Base-by-base conservation (phyloP, 2,329 filamentous ascomycete genomes). In the Ophiostoma sp. region DNA sequence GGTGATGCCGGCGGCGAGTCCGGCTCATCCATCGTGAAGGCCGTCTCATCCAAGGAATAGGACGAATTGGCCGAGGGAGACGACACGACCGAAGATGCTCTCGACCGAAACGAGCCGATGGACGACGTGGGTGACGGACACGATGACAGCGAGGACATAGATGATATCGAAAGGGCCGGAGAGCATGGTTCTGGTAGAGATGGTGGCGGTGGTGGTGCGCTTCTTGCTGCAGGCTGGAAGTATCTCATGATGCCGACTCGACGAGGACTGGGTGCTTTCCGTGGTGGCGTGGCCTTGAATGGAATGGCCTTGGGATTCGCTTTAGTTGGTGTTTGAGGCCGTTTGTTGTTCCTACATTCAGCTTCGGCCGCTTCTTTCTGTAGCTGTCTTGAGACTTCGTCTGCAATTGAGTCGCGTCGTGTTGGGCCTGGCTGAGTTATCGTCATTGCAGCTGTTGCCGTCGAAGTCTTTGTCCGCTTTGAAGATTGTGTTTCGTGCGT, bases 171-270 rank as follows among this genome's bases (percentile, higher is more conserved):
- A 1, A 31, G 25, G 4, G 71, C 45, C 0, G 74, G 52, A 12
- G 48, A 72, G 50, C 66, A 66, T 7, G 57, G 36, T 5, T 66
- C 48, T 2, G 50, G 45, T 4, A 52, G 42, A 12, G 63, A 31
- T 31, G 71, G 50, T 19, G 72, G 70, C 7, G 45, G 19, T 2
- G 42, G 36, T 31, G 70, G 61, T 2, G 68, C 50, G 9, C 63
- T 69, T 3, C 71, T 72, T 22, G 66, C 28, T 0, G 73, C 73
- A 0, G 76, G 76, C 64, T 77, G 76, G 11, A 77, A 77, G 52
- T 77, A 77, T 3, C 76, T 75, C 73, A 77, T 19, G 28, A 77
- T 76, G 39, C 76, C 75, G 2, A 72, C 39, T 5, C 72, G 72
- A 3, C 69, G 66, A 42, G 70, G 70, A 15, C 42, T 73, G 31